Evolutionary conservation across 2,329 filamentous ascomycete genomes (phyloP), one percentile per base, ranked within the genome.

Genomic region (Myriosclerotinia duriaeana): DNA sequence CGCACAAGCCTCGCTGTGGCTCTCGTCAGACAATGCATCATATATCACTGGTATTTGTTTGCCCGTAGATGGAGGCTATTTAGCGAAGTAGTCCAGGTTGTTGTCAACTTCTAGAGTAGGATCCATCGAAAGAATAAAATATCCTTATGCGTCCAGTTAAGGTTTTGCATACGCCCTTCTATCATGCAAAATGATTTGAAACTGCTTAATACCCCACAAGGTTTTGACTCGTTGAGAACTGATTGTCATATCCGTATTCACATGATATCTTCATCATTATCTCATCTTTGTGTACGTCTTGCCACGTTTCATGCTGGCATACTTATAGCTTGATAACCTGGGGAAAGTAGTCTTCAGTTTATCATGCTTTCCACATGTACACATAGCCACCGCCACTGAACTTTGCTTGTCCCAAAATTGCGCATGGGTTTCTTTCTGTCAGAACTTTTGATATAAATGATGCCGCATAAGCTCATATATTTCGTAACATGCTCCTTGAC

Each of bases 1-100:
- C 5, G 63, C 63, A 50, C 63, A 65, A 42, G 63, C 63, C 36
- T 65, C 68, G 2, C 69, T 78, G 9, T 72, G 84, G 63, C 74
- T 84, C 14, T 78, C 81, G 0, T 68, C 70, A 15, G 74, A 74
- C 36, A 72, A 67, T 54, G 71, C 77, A 1, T 67, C 70, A 17
- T 76, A 71, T 67, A 69, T 73, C 7, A 75, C 72, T 36, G 73
- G 74, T 22, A 48, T 67, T 52, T 70, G 72, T 4, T 72, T 74
- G 60, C 71, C 69, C 9, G 72, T 67, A 1, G 74, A 76, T 70
- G 74, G 74, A 50, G 74, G 74, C 34, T 65, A 34, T 38, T n/a
- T 65, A 2, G 44, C 63, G 14, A 65, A 42, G 44, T 65, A 52
- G 17, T 14, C 5, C 4, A 36, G 26, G 2, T 44, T n/a, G 0